Conservation (phyloP, 2,329 filamentous ascomycete genomes). For the Ramularia collo-cygni region DNA sequence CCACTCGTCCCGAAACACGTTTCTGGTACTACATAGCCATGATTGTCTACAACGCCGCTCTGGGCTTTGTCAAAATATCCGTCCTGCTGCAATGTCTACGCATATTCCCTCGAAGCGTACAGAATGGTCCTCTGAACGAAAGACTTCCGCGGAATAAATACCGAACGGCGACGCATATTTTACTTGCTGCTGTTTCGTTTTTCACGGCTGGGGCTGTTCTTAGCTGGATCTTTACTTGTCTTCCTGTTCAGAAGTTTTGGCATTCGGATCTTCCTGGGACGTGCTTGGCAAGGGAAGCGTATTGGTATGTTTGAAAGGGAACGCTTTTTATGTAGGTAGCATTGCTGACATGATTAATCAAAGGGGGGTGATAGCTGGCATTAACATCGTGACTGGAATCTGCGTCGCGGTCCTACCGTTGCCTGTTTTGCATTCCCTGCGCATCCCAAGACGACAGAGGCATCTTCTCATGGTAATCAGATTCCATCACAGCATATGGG, state of each 20-base stretch:
- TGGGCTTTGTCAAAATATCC: constrained; percentile 17
- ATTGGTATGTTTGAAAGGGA: constrained; percentile 18
- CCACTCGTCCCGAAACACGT: constrained; percentile 6
- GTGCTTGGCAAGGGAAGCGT: constrained; percentile 18
- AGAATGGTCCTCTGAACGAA: too few species aligned
- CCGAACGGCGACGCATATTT: constrained; percentile 11
- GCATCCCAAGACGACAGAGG: constrained; percentile 24
- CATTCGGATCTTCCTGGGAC: constrained; percentile 8
- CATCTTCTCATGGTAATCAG: constrained; percentile 22
- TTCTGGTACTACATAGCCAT: constrained; percentile 16
- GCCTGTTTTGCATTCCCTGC: constrained; percentile 22
- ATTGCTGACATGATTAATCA: background rate
- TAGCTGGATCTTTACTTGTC: constrained; percentile 24
- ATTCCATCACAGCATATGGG: too few species aligned
- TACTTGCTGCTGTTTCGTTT: constrained; percentile 21
- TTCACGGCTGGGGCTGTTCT: constrained; percentile 23
- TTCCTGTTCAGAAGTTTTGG: constrained; percentile 26
- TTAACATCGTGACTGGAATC: constrained; percentile 29
- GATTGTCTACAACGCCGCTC: constrained; percentile 12
- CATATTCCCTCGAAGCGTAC: constrained; percentile 10
- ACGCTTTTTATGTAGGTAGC: background rate
- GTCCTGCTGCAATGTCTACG: constrained; percentile 20
- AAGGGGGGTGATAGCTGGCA: constrained; percentile 20
- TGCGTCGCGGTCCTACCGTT: constrained; percentile 27
- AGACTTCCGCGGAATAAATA: constrained; percentile 2